Percentiles rank a stretch among this genome's conserved stretches.
Conservation (phyloP, 208 protist species). For the Porcisia deanei region DNA sequence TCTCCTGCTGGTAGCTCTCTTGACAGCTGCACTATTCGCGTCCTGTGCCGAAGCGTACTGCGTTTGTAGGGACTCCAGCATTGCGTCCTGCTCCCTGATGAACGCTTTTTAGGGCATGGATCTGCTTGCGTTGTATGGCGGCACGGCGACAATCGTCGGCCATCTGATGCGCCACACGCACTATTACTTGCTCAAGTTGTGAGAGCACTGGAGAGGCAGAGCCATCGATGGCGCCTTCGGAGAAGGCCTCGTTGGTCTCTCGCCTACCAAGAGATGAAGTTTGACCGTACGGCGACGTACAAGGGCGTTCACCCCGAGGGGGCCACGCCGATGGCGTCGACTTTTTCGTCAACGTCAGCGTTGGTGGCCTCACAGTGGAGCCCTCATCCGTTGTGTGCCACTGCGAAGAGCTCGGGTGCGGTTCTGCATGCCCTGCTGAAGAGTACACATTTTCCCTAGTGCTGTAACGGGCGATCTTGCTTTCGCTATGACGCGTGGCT, state of each 20-base stretch:
- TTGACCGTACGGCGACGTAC: neutral
- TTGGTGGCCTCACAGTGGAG: neutral
- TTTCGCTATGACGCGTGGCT: neutral
- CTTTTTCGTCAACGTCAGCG: neutral
- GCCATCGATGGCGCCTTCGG: constrained; percentile 14
- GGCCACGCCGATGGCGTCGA: neutral
- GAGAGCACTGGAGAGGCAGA: constrained; percentile 33
- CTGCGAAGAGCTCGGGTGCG: neutral
- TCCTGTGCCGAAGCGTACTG: constrained; percentile 35
- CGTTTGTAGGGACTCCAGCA: constrained; percentile 39
- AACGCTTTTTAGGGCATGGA: constrained; percentile 33
- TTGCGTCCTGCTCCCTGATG: constrained; percentile 45
- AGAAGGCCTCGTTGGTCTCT: neutral
- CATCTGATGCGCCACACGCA: constrained; percentile 41
- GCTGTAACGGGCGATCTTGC: neutral
- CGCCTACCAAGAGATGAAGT: neutral
- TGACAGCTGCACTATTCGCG: constrained; percentile 29
- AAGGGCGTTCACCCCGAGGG: neutral
- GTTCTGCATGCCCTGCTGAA: neutral
- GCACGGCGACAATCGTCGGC: constrained; percentile 40
- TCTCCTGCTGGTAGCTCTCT: constrained; percentile 36
- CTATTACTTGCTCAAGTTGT: constrained; percentile 51
- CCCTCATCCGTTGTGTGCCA: neutral
- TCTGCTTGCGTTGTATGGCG: constrained; percentile 31
- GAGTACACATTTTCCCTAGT: neutral